phyloP scores from a whole-genome alignment of 2,329 filamentous ascomycete species.

The Diaporthe helianthi region DNA sequence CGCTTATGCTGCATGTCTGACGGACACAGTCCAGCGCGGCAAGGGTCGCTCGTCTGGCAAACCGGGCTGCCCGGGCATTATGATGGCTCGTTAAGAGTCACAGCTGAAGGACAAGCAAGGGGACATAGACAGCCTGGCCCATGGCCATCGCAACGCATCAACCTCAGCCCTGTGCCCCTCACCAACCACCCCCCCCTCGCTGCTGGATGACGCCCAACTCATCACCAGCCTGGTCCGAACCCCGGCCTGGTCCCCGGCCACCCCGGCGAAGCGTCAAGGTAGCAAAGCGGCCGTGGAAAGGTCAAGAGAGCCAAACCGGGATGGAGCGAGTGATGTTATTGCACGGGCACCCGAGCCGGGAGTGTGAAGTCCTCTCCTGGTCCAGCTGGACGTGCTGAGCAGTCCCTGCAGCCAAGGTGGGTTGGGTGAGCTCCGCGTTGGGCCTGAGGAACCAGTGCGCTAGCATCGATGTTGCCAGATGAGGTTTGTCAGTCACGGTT shows the following conservation, averaged over 20 bases:
- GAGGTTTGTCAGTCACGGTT: not conserved
- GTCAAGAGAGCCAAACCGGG: constrained; percentile 3
- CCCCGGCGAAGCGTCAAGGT: not conserved
- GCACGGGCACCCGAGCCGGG: not conserved
- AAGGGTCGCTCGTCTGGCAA: not conserved
- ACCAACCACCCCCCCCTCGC: not conserved
- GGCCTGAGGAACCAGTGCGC: not conserved
- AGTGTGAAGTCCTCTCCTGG: not conserved
- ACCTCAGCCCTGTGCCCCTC: not conserved
- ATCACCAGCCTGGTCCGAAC: not conserved
- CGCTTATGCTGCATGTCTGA: constrained; percentile 19
- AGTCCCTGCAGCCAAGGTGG: constrained; percentile 9
- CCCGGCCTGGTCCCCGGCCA: not conserved
- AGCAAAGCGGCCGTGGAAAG: not conserved
- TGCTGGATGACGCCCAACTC: not conserved
- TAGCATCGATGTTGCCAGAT: not conserved
- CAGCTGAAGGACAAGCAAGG: not conserved
- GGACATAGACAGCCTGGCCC: not conserved
- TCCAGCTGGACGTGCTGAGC: not conserved
- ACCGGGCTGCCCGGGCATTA: not conserved
- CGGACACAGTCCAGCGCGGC: constrained; percentile 5
- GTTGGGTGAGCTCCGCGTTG: constrained; percentile 8
- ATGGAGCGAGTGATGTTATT: not conserved
- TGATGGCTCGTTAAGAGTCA: constrained; percentile 6
- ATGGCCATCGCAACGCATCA: not conserved